Percentiles rank a stretch among this genome's conserved stretches.
These are phyloP conservation scores for Trichoderma asperelloides DNA, from an alignment of 495 filamentous ascomycete genomes.

Conservation along the genomic window DNA sequence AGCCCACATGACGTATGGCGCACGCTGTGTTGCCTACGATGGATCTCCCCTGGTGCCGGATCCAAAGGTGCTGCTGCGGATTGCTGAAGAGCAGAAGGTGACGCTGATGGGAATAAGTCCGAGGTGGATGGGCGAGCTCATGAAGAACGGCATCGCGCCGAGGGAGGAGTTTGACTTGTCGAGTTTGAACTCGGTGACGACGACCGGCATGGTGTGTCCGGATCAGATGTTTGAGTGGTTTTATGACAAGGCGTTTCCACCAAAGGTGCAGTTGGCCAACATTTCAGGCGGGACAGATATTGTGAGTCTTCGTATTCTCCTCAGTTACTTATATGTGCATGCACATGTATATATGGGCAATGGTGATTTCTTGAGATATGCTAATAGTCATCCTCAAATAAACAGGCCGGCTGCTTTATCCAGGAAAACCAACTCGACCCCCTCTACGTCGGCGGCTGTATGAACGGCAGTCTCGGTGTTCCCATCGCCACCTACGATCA, in stretches of 20 bases:
- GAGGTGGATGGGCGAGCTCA: constrained; percentile 61
- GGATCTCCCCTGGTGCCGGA: constrained; percentile 58
- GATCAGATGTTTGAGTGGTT: constrained; percentile 72
- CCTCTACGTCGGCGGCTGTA: constrained; percentile 62
- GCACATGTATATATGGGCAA: not conserved
- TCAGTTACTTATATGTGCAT: not conserved
- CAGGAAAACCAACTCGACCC: constrained; percentile 59
- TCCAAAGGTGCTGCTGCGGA: constrained; percentile 45
- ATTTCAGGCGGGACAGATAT: constrained; percentile 75
- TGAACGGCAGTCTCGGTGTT: constrained; percentile 54
- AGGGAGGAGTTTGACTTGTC: constrained; percentile 53
- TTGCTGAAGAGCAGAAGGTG: constrained; percentile 51
- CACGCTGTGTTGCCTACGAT: constrained; percentile 59
- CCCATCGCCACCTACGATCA: constrained; percentile 62
- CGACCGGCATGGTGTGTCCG: constrained; percentile 72
- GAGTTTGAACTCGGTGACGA: constrained; percentile 47
- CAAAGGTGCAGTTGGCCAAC: constrained; percentile 54
- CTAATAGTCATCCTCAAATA: not conserved
- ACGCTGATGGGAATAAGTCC: constrained; percentile 61
- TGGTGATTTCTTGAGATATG: too few species aligned
- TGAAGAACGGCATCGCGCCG: constrained; percentile 49
- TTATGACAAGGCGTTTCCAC: constrained; percentile 68
- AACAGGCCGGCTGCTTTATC: constrained; percentile 57
- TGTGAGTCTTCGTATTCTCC: constrained; percentile 23
- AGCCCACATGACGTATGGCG: constrained; percentile 44